Evolutionary conservation across 345 rosid species (phyloP).

Genomic region (Nasturtium officinale): DNA sequence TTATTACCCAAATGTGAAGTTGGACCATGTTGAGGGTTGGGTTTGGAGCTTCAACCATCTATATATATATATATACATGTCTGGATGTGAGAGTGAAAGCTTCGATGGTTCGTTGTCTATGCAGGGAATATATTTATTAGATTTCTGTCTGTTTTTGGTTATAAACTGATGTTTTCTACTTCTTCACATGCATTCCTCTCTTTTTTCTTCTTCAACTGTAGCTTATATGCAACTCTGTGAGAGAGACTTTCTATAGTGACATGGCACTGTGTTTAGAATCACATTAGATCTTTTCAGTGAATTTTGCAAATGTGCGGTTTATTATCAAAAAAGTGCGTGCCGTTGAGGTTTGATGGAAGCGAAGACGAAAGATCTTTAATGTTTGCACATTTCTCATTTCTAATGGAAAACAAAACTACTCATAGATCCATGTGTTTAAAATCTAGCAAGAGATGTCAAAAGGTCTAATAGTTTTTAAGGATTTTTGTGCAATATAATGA

Average conservation of each 20-base stretch:
- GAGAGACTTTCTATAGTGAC: slow-evolving; percentile 31
- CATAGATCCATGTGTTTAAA: slow-evolving; percentile 4
- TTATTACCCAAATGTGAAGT: slow-evolving; percentile 35
- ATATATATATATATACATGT: slow-evolving; percentile 12
- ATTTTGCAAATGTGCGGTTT: slow-evolving; percentile 24
- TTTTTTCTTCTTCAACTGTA: slow-evolving; percentile 8
- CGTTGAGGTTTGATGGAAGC: slow-evolving; percentile 7
- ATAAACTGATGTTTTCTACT: not conserved
- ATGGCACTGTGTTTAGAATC: slow-evolving; percentile 30
- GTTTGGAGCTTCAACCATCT: slow-evolving; percentile 25
- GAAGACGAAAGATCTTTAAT: slow-evolving; percentile 28
- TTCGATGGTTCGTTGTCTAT: slow-evolving; percentile 29
- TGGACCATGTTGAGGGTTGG: slow-evolving; percentile 39
- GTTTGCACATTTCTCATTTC: not conserved
- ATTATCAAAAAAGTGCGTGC: slow-evolving; percentile 28
- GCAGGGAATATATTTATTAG: slow-evolving; percentile 14
- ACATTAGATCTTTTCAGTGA: slow-evolving; percentile 12
- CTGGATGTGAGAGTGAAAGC: slow-evolving; percentile 32
- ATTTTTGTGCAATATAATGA: not conserved
- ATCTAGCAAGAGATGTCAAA: not conserved
- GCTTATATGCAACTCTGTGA: not conserved
- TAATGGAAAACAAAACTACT: slow-evolving; percentile 15
- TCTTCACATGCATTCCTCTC: slow-evolving; percentile 26
- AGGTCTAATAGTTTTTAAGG: not conserved
- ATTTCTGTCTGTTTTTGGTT: not conserved